Base-by-base conservation (phyloP, 768 basidiomycete species). In the Mycena galericulata region DNA sequence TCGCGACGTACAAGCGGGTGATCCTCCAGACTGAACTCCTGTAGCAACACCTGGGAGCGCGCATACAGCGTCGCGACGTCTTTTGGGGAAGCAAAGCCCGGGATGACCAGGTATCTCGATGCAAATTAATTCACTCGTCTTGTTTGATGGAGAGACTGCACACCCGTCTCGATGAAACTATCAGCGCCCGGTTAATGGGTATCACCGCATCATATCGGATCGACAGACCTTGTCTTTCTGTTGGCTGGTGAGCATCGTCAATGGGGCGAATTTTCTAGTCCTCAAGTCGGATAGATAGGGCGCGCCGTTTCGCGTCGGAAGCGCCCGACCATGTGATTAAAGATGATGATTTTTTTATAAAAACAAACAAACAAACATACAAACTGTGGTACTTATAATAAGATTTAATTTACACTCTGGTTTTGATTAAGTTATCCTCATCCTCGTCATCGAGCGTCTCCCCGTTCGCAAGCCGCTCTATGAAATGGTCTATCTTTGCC, bases 401-500 rank as follows among this genome's bases (percentile, higher is more conserved):
- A 7, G 8, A 14, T 36, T 36, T 36, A 36, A 36, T 36, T 36
- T 36, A 36, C 34, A n/a, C n/a, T n/a, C n/a, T n/a, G n/a, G n/a
- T n/a, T n/a, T n/a, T n/a, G n/a, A 74, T 41, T 63, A 50, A 26
- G 43, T 12, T 6, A 46, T 58, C 34, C 34, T 36, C 34, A 6
- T 71, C 73, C 27, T 73, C 75, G 1, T 72, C 73, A 43, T 85
- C 84, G 30, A 87, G 75, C 54, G 73, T 76, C 75, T 92, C 89
- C 15, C 92, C 93, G 32, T 84, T 83, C 14, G 75, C 75, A 22
- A 95, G 76, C 71, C 86, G 84, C 66, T 88, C 82, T 46, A 93
- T 91, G 43, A 93, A 85, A 79, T 94, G 90, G 73, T 95, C 94
- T 68, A 95, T 94, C 75, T 93, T 94, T 15, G 88, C 85, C 75